Evolutionary conservation across 345 rosid species (phyloP), one percentile per base, ranked within the genome.

Genomic region (Luvunga scandens): DNA sequence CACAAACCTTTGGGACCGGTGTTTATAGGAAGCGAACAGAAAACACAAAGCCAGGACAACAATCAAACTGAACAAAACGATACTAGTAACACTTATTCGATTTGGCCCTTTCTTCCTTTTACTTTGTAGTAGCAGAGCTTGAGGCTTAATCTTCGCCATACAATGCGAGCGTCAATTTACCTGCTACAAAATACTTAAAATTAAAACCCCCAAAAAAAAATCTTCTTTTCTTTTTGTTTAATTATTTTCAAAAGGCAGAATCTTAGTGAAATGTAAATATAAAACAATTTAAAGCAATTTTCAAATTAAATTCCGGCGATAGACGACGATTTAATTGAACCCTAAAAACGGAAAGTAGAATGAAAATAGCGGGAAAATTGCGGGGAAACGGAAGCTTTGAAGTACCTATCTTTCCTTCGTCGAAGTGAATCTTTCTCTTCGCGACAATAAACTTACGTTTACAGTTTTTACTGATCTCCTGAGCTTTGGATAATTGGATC

Each of bases 141-240:
- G 93, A 36, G 97, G 97, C 57, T 92, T 92, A 77, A 92, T 92
- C 89, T 92, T 91, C 78, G 85, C 95, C 97, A 91, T 89, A 73
- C 66, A 31, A 45, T 80, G 71, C 77, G 34, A 24, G 25, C 69
- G 76, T 81, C 78, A 81, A 81, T 80, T 78, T 79, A 83, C 66
- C 21, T 5, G 65, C 65, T 36, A 53, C 12, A 36, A 64, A 64
- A 28, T 45, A 45, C 4, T 45, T 45, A 45, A 45, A 45, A 45
- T 45, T 45, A 45, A 45, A 45, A 12, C 50, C 1, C 42, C 0
- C 19, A 53, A 53, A 53, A 18, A 16, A 0, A 18, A 16, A 0
- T 4, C 5, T 53, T 18, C 1, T 4, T 16, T 16, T 53, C 7
- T 53, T 53, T 64, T 16, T 27, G 2, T 38, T 4, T 0, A 10